phyloP scores from a whole-genome alignment of 352 stramenopile species.

The Globisporangium canariense region DNA sequence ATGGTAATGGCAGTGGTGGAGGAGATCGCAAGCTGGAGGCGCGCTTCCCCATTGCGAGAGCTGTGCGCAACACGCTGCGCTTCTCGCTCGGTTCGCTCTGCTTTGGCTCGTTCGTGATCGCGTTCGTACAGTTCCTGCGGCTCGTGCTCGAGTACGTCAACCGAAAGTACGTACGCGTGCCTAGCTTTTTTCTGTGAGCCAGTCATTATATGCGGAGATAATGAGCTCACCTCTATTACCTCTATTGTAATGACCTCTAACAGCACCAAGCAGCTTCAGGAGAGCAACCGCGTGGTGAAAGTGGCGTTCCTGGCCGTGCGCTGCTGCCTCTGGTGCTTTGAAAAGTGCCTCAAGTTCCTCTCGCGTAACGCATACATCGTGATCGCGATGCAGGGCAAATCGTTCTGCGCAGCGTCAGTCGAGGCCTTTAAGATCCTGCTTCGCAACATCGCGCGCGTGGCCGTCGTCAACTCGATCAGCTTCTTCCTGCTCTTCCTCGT shows the following conservation, averaged over 20 bases:
- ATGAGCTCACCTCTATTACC: not conserved
- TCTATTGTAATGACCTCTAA: not conserved
- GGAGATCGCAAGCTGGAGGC: slow-evolving; percentile 44
- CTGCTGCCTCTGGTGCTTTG: slow-evolving; percentile 95
- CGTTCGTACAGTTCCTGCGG: slow-evolving; percentile 94
- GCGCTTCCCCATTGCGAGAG: slow-evolving; percentile 55
- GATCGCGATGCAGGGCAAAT: slow-evolving; percentile 75
- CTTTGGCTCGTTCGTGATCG: slow-evolving; percentile 96
- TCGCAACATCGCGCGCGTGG: slow-evolving; percentile 88
- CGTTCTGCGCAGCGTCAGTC: slow-evolving; percentile 88
- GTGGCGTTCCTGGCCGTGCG: slow-evolving; percentile 73
- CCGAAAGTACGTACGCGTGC: slow-evolving; percentile 72
- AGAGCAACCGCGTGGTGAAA: slow-evolving; percentile 73
- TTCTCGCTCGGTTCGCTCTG: slow-evolving; percentile 95
- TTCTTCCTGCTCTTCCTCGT: slow-evolving; percentile 93
- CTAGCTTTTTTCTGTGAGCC: not conserved
- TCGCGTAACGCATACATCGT: slow-evolving; percentile 96
- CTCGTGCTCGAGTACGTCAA: slow-evolving; percentile 93
- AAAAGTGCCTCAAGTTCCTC: slow-evolving; percentile 96
- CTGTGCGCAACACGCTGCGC: slow-evolving; percentile 56
- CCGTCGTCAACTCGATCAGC: slow-evolving; percentile 89
- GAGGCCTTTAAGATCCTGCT: slow-evolving; percentile 93
- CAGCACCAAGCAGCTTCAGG: slow-evolving; percentile 74
- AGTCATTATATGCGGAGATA: not conserved
- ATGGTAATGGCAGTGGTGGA: slow-evolving; percentile 20